Conservation (phyloP, 306 rosid genomes). For the Urtica urens region DNA sequence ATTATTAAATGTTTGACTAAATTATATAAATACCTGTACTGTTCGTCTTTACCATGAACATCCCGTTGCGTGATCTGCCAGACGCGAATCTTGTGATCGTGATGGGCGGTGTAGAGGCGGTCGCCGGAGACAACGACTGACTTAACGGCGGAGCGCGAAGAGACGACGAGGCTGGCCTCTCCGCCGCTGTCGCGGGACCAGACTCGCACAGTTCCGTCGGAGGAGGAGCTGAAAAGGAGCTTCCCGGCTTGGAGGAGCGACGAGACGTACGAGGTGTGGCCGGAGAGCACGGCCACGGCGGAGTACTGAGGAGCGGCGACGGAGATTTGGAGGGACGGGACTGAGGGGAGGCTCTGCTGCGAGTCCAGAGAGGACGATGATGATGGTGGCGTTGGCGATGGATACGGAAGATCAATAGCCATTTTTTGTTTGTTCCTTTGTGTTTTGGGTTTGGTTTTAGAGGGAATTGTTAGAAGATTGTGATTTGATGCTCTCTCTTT, state of each 20-base stretch:
- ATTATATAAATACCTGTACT: too few species aligned
- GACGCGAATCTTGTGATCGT: constrained; percentile 59
- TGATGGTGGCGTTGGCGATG: constrained; percentile 31
- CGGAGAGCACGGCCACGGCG: constrained; percentile 19
- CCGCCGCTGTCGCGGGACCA: constrained; percentile 18
- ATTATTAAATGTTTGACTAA: too few species aligned
- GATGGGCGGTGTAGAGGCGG: constrained; percentile 48
- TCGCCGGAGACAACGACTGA: constrained; percentile 25
- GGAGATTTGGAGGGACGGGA: constrained; percentile 42
- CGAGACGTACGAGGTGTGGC: constrained; percentile 33
- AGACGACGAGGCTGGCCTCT: constrained; percentile 3
- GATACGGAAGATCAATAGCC: constrained; percentile 39
- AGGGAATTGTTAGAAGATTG: too few species aligned
- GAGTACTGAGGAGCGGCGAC: constrained; percentile 14
- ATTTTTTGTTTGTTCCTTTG: constrained; percentile 7
- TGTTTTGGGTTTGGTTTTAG: neutral
- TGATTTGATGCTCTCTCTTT: too few species aligned
- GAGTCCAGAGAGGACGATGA: constrained; percentile 44
- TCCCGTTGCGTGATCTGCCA: constrained; percentile 24
- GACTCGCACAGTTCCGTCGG: constrained; percentile 24
- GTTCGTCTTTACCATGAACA: neutral
- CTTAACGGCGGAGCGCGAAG: constrained; percentile 28
- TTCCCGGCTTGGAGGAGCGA: constrained; percentile 36
- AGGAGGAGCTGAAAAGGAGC: constrained; percentile 35
- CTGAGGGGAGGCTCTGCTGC: constrained; percentile 63